Evolutionary conservation across 371 early-diverging fungal genomes (phyloP).

Genomic region (Actinomucor elegans): DNA sequence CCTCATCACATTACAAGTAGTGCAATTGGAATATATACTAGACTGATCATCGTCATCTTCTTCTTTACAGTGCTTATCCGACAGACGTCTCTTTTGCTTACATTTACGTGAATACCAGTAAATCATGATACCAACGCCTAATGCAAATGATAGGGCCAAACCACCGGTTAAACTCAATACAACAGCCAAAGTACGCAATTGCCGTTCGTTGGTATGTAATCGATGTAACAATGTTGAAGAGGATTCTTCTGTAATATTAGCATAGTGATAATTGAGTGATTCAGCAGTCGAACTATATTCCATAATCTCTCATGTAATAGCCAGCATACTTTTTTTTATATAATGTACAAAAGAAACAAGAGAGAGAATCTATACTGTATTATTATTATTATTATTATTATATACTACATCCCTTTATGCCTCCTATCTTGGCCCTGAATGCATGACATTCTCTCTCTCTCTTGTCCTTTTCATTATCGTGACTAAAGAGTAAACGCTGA

Average conservation of each 20-base stretch:
- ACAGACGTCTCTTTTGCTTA: conserved; percentile 9
- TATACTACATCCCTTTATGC: too few relatives aligned
- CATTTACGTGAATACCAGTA: conserved; percentile 20
- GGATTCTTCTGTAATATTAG: conserved; percentile 8
- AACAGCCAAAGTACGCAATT: conserved; percentile 22
- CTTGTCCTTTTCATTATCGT: too few relatives aligned
- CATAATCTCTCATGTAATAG: too few relatives aligned
- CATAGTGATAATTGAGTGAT: background rate
- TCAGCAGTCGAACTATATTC: too few relatives aligned
- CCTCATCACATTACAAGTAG: background rate
- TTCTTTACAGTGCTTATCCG: background rate
- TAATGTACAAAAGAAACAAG: too few relatives aligned
- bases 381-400: too few relatives aligned
- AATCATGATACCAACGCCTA: conserved; percentile 25
- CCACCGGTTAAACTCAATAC: conserved; percentile 24
- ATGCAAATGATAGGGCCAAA: conserved; percentile 19
- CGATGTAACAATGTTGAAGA: conserved; percentile 16
- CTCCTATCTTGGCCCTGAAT: too few relatives aligned
- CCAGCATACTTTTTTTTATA: too few relatives aligned
- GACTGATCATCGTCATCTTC: background rate
- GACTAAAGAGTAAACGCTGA: too few relatives aligned
- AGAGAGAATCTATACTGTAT: too few relatives aligned
- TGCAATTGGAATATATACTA: background rate
- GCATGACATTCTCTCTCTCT: too few relatives aligned
- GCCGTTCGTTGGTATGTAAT: conserved; percentile 22